These are phyloP conservation scores for Hypocrella siamensis DNA, from an alignment of 2,329 filamentous ascomycete genomes.

Conservation along the genomic window DNA sequence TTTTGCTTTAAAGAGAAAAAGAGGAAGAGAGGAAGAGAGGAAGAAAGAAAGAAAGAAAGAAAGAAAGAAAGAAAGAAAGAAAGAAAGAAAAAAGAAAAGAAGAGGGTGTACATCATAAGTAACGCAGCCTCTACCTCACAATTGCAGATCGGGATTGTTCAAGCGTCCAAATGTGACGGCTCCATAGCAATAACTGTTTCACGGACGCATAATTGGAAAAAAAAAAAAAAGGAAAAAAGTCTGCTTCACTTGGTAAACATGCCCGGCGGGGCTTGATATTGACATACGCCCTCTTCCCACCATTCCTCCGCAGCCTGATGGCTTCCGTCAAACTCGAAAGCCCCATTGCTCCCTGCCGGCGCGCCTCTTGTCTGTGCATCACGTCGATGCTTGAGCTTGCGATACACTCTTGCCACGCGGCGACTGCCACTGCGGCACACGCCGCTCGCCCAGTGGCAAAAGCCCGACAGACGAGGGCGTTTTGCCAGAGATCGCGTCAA, in stretches of 20 bases:
- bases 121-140: no score
- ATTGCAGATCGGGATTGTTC: no score
- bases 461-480: slow-evolving; percentile 9
- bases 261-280: neutral
- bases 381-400: slow-evolving; percentile 12
- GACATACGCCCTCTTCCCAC: slow-evolving; percentile 16
- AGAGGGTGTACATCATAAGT: no score
- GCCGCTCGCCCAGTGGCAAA: slow-evolving; percentile 14
- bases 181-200: no score
- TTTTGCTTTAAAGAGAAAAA: no score
- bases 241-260: slow-evolving; percentile 3
- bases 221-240: no score
- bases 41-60: no score
- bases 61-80: no score
- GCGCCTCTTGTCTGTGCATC: slow-evolving; percentile 11
- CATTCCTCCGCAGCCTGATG: slow-evolving; percentile 13
- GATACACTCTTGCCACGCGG: slow-evolving; percentile 11
- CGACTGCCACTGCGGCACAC: slow-evolving; percentile 11
- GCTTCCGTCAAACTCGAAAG: slow-evolving; percentile 11
- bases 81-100: no score
- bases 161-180: no score
- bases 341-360: slow-evolving; percentile 8
- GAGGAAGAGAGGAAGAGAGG: no score
- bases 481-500: slow-evolving; percentile 11
- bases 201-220: no score